Evolutionary conservation across 208 protist species (phyloP).

Genomic region (Vickermania spadyakhi): DNA sequence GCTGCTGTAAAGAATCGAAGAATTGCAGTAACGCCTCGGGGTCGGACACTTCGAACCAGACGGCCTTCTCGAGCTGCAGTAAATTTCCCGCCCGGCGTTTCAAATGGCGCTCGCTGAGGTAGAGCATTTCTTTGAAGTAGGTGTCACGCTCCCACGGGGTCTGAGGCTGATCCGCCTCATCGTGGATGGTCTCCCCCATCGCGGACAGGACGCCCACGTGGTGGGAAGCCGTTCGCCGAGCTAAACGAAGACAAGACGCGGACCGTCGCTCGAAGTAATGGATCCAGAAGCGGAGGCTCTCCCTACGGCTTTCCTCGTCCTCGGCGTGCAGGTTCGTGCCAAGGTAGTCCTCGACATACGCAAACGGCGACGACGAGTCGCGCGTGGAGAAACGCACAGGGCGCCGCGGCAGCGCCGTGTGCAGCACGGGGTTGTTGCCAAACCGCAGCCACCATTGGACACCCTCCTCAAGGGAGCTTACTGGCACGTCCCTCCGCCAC

Average conservation of each 20-base stretch:
- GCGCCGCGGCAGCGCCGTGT: slow-evolving; percentile 24
- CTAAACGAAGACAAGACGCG: slow-evolving; percentile 34
- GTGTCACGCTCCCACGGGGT: slow-evolving; percentile 77
- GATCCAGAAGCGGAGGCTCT: slow-evolving; percentile 64
- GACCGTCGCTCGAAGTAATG: slow-evolving; percentile 41
- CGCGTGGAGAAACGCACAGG: not conserved
- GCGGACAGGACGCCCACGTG: slow-evolving; percentile 35
- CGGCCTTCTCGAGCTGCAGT: slow-evolving; percentile 55
- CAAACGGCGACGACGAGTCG: slow-evolving; percentile 59
- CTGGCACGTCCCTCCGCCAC: slow-evolving; percentile 28
- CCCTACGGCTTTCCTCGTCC: slow-evolving; percentile 25
- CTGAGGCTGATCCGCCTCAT: slow-evolving; percentile 75
- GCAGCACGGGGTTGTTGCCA: slow-evolving; percentile 82
- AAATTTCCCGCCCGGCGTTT: slow-evolving; percentile 66
- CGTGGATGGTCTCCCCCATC: slow-evolving; percentile 21
- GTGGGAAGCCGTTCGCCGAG: slow-evolving; percentile 47
- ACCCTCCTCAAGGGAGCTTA: slow-evolving; percentile 25
- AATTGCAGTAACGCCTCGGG: slow-evolving; percentile 53
- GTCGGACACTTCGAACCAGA: slow-evolving; percentile 24
- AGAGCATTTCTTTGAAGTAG: slow-evolving; percentile 56
- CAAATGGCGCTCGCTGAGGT: slow-evolving; percentile 55
- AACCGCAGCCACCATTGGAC: slow-evolving; percentile 73
- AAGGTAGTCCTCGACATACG: slow-evolving; percentile 79
- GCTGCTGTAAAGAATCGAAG: slow-evolving; percentile 55
- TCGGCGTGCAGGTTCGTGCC: slow-evolving; percentile 71